phyloP scores from a whole-genome alignment of 169 alveolate genomes.

The Cryptosporidium meleagridis region DNA sequence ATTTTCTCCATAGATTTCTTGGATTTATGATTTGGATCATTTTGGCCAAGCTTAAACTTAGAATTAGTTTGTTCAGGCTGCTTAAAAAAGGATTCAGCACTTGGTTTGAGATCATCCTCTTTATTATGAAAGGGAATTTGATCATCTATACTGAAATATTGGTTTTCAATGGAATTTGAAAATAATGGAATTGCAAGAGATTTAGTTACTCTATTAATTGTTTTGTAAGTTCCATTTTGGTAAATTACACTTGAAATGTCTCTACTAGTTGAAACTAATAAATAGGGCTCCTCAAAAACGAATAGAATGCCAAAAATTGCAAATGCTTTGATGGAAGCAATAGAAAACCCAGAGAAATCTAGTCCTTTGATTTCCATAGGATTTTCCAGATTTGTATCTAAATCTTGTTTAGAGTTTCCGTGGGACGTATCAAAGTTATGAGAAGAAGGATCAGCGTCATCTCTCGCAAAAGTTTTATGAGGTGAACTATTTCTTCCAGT shows the following conservation, averaged over 20 bases:
- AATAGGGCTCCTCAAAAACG: constrained; percentile 55
- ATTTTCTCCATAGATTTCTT: constrained; percentile 7
- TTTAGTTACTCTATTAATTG: constrained; percentile 57
- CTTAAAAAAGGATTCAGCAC: not conserved
- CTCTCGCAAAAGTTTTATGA: not conserved
- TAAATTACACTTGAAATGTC: constrained; percentile 40
- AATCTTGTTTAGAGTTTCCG: not conserved
- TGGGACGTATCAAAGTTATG: not conserved
- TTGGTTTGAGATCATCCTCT: not conserved
- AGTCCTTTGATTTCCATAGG: not conserved
- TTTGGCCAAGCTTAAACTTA: not conserved
- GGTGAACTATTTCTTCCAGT: not conserved
- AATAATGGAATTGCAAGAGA: constrained; percentile 41
- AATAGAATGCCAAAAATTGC: constrained; percentile 50
- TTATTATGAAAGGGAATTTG: not conserved
- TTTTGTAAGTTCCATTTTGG: constrained; percentile 47
- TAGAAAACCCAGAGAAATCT: constrained; percentile 54
- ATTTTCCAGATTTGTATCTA: not conserved
- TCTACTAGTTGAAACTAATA: constrained; percentile 9
- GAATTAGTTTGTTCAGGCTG: not conserved
- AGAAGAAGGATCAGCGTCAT: not conserved
- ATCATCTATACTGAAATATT: not conserved
- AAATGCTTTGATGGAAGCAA: constrained; percentile 22
- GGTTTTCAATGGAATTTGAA: constrained; percentile 29
- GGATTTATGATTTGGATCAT: not conserved